Conservation (phyloP, 208 protist genomes). For the Leishmania gerbilli region DNA sequence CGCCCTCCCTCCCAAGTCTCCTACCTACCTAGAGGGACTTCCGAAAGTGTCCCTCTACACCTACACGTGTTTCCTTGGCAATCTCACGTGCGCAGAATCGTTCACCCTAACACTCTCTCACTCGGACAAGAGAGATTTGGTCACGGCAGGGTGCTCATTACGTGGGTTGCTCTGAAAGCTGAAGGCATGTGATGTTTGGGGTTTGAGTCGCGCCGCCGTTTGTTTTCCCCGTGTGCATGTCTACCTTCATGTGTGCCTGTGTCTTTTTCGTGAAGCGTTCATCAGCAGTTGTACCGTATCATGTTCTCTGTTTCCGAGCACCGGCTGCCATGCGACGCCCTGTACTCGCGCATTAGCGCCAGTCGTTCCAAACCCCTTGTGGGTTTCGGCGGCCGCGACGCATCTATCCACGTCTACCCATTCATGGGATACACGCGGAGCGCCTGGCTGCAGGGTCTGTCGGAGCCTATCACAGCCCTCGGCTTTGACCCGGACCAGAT, state of each 20-base stretch:
- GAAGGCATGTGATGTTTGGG: background rate
- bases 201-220: conserved; percentile 3
- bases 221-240: background rate
- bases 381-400: conserved; percentile 67
- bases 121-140: background rate
- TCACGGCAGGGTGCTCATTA: background rate
- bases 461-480: conserved; percentile 60
- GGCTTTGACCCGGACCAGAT: conserved; percentile 67
- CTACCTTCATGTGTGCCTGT: conserved; percentile 1
- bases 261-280: background rate
- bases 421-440: conserved; percentile 55
- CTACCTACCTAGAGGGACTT: background rate
- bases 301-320: conserved; percentile 41
- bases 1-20: background rate
- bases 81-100: background rate
- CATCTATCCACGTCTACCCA: conserved; percentile 60
- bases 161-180: background rate
- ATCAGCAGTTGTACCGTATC: background rate
- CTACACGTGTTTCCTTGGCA: background rate
- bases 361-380: conserved; percentile 63
- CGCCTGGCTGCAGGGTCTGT: conserved; percentile 57
- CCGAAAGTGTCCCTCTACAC: background rate
- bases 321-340: conserved; percentile 67
- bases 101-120: background rate
- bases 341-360: conserved; percentile 59